Base-by-base conservation (phyloP, 208 protist species). In the Acanthamoeba lenticulata region DNA sequence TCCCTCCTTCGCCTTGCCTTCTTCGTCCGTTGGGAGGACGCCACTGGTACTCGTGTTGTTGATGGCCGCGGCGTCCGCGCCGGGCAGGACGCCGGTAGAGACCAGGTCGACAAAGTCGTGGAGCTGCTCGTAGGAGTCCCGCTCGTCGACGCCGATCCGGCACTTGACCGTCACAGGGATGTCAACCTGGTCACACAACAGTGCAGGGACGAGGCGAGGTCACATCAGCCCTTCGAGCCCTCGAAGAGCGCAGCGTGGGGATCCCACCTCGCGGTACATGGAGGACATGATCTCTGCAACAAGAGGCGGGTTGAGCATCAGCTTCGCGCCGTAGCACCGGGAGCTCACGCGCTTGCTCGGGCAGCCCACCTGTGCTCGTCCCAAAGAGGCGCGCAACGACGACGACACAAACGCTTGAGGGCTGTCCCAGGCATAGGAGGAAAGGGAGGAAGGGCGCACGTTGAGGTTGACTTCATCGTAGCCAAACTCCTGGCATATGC, bases 381-480 rank as follows among this genome's bases (percentile, higher is more conserved):
- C 0, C 36, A 45, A 0, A 79, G 2, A 15, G 13, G 36, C n/a
- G 29, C 19, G 65, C 36, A 24, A 74, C n/a, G 19, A n/a, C 69
- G n/a, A 79, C 52, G 21, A 15, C 21, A n/a, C 21, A 5, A 9
- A 60, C 52, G 17, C 52, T 29, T 3, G 65, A 74, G n/a, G n/a
- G 36, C 21, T 9, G 17, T 79, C 69, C 32, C 11, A 36, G 29
- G 19, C 69, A 81, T 81, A n/a, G n/a, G n/a, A 19, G 52, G 5
- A 5, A n/a, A 60, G 17, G 2, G 15, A 57, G 1, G 21, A 24
- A n/a, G 52, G 9, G 21, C 67, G 36, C 27, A 89, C 79, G 47
- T 89, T 89, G 40, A 89, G 79, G 47, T 89, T 89, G 47, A 89
- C 55, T 29, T 57, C 79, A 34, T 89, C 47, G n/a, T 89, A 89